These are phyloP conservation scores for Takashimella tepidaria DNA, from an alignment of 1,284 basidiomycete genomes.

Conservation along the genomic window DNA sequence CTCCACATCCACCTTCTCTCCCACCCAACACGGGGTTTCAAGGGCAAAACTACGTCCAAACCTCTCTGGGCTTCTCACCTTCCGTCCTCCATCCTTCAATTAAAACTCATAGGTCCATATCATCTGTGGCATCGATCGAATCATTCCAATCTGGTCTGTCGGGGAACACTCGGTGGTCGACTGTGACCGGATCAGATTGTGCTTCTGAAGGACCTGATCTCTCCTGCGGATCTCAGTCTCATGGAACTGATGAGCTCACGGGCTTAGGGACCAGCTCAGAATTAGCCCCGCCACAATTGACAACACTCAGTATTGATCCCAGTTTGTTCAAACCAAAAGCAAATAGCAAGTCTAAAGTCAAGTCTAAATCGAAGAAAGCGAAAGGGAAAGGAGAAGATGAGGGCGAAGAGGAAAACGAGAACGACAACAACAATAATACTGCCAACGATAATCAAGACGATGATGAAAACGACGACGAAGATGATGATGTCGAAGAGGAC, in stretches of 20 bases:
- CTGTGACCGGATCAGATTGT: background rate
- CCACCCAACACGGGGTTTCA: too few species aligned
- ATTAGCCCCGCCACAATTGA: background rate
- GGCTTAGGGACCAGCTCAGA: background rate
- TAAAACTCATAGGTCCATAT: conserved; percentile 15
- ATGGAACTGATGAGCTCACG: background rate
- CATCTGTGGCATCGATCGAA: conserved; percentile 15
- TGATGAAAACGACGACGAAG: conserved; percentile 4
- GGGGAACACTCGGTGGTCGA: background rate
- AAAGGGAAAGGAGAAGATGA: conserved; percentile 4
- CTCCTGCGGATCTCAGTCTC: background rate
- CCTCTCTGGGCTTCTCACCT: background rate
- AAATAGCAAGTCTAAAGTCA: too few species aligned
- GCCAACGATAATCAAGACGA: conserved; percentile 3
- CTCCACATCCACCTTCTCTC: background rate
- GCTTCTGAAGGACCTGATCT: background rate
- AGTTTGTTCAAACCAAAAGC: conserved; percentile 16
- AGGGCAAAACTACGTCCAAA: background rate
- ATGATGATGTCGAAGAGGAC: conserved; percentile 2
- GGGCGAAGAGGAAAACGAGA: background rate
- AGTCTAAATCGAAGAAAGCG: background rate
- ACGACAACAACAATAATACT: conserved; percentile 2
- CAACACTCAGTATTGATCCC: conserved; percentile 19
- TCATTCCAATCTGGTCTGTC: background rate
- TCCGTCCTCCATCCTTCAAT: background rate